These are phyloP conservation scores for Fomes fomentarius DNA, from an alignment of 1,284 basidiomycete genomes.

Conservation along the genomic window DNA sequence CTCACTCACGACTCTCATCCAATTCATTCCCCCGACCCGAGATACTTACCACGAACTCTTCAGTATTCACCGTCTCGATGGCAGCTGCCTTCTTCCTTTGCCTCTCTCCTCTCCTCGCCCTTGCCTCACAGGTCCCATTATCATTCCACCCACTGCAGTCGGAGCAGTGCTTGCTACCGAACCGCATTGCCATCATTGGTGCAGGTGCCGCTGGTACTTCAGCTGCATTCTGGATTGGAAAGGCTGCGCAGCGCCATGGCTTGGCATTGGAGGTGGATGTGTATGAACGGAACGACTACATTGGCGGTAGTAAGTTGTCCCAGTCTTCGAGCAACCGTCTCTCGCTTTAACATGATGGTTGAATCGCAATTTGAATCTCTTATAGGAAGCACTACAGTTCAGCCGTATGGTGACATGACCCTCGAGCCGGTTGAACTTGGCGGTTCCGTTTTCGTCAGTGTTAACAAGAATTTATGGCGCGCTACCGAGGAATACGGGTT, in stretches of 20 bases:
- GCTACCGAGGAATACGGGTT: conserved; percentile 83
- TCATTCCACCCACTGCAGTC: neutral
- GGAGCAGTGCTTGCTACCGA: neutral
- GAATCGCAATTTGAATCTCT: too few species aligned
- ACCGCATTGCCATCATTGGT: conserved; percentile 78
- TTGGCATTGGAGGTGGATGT: conserved; percentile 79
- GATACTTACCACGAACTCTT: too few species aligned
- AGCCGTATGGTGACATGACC: conserved; percentile 72
- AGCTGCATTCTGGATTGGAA: conserved; percentile 86
- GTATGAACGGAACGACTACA: conserved; percentile 74
- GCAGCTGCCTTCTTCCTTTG: neutral
- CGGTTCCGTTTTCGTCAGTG: conserved; percentile 85
- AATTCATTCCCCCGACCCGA: neutral
- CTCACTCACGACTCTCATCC: too few species aligned
- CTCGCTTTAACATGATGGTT: too few species aligned
- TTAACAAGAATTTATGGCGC: conserved; percentile 83
- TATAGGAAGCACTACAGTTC: conserved; percentile 79
- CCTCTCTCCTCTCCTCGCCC: neutral
- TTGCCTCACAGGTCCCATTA: neutral
- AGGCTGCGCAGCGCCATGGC: conserved; percentile 69
- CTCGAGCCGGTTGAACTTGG: conserved; percentile 80
- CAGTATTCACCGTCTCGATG: neutral
- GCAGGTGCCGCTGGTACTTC: conserved; percentile 86
- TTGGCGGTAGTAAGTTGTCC: conserved; percentile 79
- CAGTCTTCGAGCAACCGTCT: too few species aligned